These are phyloP conservation scores for Polytrichum commune DNA, from an alignment of 225 moss, liverwort and hornwort genomes.

Conservation along the genomic window DNA sequence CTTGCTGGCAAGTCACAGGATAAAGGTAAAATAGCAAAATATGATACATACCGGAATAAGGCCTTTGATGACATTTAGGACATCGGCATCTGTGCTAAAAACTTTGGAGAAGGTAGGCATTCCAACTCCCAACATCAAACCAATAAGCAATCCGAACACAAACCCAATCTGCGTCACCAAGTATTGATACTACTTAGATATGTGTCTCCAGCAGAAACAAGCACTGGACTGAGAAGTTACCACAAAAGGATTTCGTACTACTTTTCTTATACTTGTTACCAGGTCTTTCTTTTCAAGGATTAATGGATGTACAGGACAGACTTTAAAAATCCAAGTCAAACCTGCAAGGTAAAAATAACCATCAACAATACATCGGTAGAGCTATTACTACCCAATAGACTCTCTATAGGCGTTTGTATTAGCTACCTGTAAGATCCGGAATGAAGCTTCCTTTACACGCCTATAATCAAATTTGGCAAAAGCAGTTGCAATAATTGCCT, in stretches of 20 bases:
- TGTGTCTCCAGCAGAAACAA: no score
- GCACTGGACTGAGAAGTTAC: background rate
- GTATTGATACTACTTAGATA: background rate
- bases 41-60: constrained; percentile 63
- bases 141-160: constrained; percentile 65
- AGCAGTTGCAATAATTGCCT: constrained; percentile 91
- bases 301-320: no score
- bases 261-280: no score
- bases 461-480: constrained; percentile 74
- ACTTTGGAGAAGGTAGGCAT: constrained; percentile 60
- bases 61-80: constrained; percentile 49
- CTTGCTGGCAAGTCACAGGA: no score
- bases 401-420: background rate
- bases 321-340: no score
- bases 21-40: background rate
- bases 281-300: no score
- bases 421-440: constrained; percentile 75
- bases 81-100: constrained; percentile 65
- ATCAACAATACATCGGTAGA: no score
- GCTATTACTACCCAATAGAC: no score
- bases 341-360: no score
- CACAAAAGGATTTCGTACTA: no score
- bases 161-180: constrained; percentile 57
- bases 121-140: constrained; percentile 45
- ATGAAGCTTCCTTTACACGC: constrained; percentile 61